Evolutionary conservation across 2,329 filamentous ascomycete genomes (phyloP), one percentile per base, ranked within the genome.

Genomic region (Aspergillus sp.): DNA sequence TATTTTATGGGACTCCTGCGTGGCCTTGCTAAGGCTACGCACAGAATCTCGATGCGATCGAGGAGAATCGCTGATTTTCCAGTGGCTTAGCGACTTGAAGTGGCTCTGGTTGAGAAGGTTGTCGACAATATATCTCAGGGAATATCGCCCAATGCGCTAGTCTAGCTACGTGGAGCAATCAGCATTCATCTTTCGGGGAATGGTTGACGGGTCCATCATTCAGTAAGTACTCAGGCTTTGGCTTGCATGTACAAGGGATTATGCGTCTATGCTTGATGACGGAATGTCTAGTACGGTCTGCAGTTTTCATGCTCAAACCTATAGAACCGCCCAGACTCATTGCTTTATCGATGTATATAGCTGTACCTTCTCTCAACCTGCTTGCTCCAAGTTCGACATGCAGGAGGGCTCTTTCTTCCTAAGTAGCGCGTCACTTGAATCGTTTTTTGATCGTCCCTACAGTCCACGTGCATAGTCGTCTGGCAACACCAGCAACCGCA

Each of bases 211-310:
- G n/a, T n/a, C n/a, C n/a, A n/a, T n/a, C n/a, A n/a, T n/a, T n/a
- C n/a, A n/a, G n/a, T n/a, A n/a, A n/a, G n/a, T n/a, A n/a, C n/a
- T n/a, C n/a, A n/a, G n/a, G 22, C 22, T 24, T 3, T 24, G 22
- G 22, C 22, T n/a, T 24, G 8, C 22, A n/a, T 24, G 8, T 24
- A n/a, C n/a, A n/a, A n/a, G n/a, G 45, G 19, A 22, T 10, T 22
- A 22, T 22, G 10, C 10, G 5, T 22, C 19, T 22, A 22, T 22
- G n/a, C 19, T 22, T 6, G 19, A 22, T 10, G 19, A 22, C 19
- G 19, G 19, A 22, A 10, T 22, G 10, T 22, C 19, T 10, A 22
- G 10, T 22, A 22, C 19, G 6, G 6, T 22, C 10, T 22, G 10
- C 19, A 22, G 10, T 22, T 22, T 22, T 22, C 6, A 10, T 22